Percentiles rank a stretch among this genome's conserved stretches.
phyloP scores from a whole-genome alignment of 2,329 filamentous ascomycete species.

The Lasiodiplodia sp. region DNA sequence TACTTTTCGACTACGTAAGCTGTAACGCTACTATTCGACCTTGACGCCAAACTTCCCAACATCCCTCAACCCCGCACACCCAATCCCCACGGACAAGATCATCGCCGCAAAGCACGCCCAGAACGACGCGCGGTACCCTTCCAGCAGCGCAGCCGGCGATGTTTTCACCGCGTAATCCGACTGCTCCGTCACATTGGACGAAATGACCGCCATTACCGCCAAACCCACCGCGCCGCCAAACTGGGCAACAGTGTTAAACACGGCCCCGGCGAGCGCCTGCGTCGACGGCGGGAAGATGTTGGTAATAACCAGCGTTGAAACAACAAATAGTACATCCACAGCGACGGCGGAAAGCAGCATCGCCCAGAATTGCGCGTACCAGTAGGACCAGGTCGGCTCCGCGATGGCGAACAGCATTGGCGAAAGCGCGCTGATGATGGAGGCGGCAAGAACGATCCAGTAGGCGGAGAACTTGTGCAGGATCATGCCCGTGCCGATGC shows the following conservation, averaged over 20 bases:
- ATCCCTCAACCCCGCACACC: conserved; percentile 50
- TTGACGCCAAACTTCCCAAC: conserved; percentile 55
- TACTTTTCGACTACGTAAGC: no score
- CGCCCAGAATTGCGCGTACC: conserved; percentile 54
- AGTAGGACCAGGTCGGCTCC: conserved; percentile 49
- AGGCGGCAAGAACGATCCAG: conserved; percentile 49
- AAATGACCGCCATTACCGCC: conserved; percentile 49
- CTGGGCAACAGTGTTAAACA: conserved; percentile 55
- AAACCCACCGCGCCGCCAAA: conserved; percentile 52
- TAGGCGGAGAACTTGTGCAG: conserved; percentile 55
- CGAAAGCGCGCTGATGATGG: conserved; percentile 40
- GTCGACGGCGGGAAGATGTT: conserved; percentile 50
- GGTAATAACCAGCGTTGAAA: conserved; percentile 54
- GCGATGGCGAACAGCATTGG: conserved; percentile 31
- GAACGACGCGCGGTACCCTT: conserved; percentile 52
- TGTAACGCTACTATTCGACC: conserved; percentile 39
- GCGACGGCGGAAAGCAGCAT: conserved; percentile 53
- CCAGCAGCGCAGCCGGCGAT: conserved; percentile 46
- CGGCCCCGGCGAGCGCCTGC: conserved; percentile 54
- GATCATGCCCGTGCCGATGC: conserved; percentile 56
- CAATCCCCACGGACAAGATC: conserved; percentile 41
- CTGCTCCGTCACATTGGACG: conserved; percentile 39
- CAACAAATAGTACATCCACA: conserved; percentile 54
- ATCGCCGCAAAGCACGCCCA: conserved; percentile 52
- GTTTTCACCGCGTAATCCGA: conserved; percentile 39